Base-by-base conservation (phyloP, 495 filamentous ascomycete genomes). In the Podospora pseudocomata region DNA sequence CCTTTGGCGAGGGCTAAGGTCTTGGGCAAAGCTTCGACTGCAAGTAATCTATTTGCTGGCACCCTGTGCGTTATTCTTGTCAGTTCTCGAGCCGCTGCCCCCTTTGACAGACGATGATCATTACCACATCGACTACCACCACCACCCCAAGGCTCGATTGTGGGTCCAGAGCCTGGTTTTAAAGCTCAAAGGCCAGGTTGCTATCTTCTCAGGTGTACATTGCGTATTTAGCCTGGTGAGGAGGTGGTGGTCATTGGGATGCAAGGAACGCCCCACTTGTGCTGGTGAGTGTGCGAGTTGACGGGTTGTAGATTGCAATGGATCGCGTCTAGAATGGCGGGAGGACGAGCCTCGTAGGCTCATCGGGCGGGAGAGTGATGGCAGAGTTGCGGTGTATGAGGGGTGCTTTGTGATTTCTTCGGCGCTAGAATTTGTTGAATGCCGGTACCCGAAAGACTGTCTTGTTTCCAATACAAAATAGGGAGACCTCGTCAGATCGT, bases 211-310 rank as follows among this genome's bases (percentile, higher is more conserved):
- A 49, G 39, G 39, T 49, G 39, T 49, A 0, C 39, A 16, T 49
- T 49, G 39, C 15, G 9, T 49, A 73, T 76, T 76, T 75, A 76
- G 73, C 73, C 73, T 76, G 69, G n/a, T 63, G 65, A 72, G 13
- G 7, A 13, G 39, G 39, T 13, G 39, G 39, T 49, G 39, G 39
- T 11, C 39, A 49, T 49, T 49, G 39, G 7, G 30, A 49, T 76
- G 73, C 74, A 73, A 76, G 71, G 74, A 69, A 73, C 70, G 67
- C 64, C 73, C 71, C 68, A 53, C 71, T 18, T 16, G 64, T 56
- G 23, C 16, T 65, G 15, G 5, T 49, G 39, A 49, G 39, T 61
- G 23, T n/a, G 9, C 30, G 34, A n/a, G 32, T 9, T 65, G 63
- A 55, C 56, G 28, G 44, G 19, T 32, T 60, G 34, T 18, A 15